Conservation (phyloP, 2,329 filamentous ascomycete genomes). For the Verticillium albo-atrum region DNA sequence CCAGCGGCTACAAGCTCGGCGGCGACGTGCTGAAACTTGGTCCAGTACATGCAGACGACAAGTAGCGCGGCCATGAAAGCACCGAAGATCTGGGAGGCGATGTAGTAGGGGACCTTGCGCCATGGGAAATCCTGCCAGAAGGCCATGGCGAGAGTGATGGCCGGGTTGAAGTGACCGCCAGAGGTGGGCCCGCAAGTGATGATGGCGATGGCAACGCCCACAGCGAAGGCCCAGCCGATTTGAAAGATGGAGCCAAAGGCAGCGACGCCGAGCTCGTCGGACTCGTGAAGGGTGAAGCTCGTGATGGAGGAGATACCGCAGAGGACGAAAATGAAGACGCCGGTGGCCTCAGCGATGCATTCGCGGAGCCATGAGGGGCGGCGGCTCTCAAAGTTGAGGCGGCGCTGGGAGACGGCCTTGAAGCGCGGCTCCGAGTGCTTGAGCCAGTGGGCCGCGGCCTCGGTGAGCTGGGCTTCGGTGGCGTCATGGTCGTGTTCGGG, state of each 20-base stretch:
- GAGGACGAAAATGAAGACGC: slow-evolving; percentile 53
- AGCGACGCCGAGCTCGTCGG: slow-evolving; percentile 23
- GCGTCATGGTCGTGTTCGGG: background rate
- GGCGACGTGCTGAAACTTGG: slow-evolving; percentile 32
- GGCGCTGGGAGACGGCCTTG: slow-evolving; percentile 44
- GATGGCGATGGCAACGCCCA: slow-evolving; percentile 56
- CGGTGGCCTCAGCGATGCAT: slow-evolving; percentile 50
- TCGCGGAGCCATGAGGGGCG: slow-evolving; percentile 50
- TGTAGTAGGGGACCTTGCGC: slow-evolving; percentile 53
- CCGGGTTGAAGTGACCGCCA: slow-evolving; percentile 53
- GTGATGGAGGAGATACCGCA: slow-evolving; percentile 50
- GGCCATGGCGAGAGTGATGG: slow-evolving; percentile 39
- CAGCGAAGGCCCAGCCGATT: slow-evolving; percentile 49
- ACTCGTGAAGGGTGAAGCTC: slow-evolving; percentile 42
- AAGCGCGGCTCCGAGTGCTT: slow-evolving; percentile 1
- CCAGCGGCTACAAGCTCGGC: slow-evolving; percentile 29
- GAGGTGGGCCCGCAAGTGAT: slow-evolving; percentile 46
- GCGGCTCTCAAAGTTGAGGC: slow-evolving; percentile 48
- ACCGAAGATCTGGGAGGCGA: slow-evolving; percentile 51
- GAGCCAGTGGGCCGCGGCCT: slow-evolving; percentile 2
- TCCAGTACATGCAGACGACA: slow-evolving; percentile 52
- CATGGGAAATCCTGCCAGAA: slow-evolving; percentile 56
- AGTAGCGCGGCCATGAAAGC: slow-evolving; percentile 51
- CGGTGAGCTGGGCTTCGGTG: background rate
- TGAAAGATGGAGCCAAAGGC: slow-evolving; percentile 46